Percentiles rank a stretch among this genome's conserved stretches.
phyloP scores from a whole-genome alignment of 75 land plant genomes.

The Pinus tabuliformis region DNA sequence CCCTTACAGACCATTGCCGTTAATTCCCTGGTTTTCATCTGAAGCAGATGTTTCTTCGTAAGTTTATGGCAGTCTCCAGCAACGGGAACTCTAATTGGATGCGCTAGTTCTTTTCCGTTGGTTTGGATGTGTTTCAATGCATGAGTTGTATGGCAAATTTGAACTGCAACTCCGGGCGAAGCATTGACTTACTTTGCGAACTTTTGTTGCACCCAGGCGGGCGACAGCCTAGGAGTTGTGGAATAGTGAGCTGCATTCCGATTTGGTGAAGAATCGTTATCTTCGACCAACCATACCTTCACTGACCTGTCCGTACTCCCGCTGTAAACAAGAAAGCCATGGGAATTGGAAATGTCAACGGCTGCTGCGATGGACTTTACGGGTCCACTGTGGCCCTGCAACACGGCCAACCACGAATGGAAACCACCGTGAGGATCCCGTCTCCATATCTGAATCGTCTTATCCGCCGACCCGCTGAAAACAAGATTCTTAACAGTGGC shows the following conservation, averaged over 20 bases:
- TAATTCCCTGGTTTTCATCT: no score
- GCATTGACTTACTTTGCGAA: background rate
- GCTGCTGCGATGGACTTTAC: slow-evolving; percentile 28
- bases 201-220: background rate
- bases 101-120: no score
- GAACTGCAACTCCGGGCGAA: no score
- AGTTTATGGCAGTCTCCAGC: no score
- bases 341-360: background rate
- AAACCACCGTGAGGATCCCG: slow-evolving; percentile 15
- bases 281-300: slow-evolving; percentile 31
- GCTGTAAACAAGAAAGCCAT: slow-evolving; percentile 17
- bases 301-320: slow-evolving; percentile 28
- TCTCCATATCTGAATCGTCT: slow-evolving; percentile 67
- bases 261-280: slow-evolving; percentile 17
- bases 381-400: slow-evolving; percentile 40
- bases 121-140: no score
- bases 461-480: slow-evolving; percentile 76
- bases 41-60: no score
- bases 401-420: slow-evolving; percentile 25
- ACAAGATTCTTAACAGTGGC: slow-evolving; percentile 44
- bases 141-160: no score
- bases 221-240: background rate
- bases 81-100: no score
- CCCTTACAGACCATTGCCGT: no score
- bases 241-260: no score